Percentiles rank a stretch among this genome's conserved stretches.
Evolutionary conservation across 73 alveolate genomes (phyloP).

Genomic region (Tetrahymena malaccensis): DNA sequence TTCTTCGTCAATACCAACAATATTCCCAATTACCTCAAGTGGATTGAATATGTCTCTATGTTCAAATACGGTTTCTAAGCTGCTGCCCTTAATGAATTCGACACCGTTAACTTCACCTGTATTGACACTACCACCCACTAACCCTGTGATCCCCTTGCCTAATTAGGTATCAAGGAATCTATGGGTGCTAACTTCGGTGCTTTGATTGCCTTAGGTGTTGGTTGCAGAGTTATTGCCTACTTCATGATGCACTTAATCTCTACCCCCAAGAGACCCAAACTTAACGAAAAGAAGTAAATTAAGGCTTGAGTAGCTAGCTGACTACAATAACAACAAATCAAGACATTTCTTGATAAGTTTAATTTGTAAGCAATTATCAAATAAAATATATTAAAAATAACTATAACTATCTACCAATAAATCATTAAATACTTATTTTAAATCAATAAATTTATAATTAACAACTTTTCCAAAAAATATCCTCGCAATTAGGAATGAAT

Average conservation of each 20-base stretch:
- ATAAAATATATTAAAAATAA: neutral
- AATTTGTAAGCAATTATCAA: neutral
- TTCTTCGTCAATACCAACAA: slow-evolving; percentile 35
- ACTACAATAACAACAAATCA: neutral
- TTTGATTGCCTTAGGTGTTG: slow-evolving; percentile 17
- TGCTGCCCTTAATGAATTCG: slow-evolving; percentile 32
- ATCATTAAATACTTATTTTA: neutral
- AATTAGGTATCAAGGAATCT: slow-evolving; percentile 14
- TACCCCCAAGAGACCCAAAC: slow-evolving; percentile 33
- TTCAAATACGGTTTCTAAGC: slow-evolving; percentile 35
- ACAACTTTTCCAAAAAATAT: neutral
- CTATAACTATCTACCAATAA: neutral
- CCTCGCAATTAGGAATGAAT: neutral
- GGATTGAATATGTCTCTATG: slow-evolving; percentile 22
- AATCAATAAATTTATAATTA: neutral
- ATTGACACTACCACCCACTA: neutral
- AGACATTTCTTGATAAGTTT: too few species aligned
- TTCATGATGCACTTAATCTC: slow-evolving; percentile 10
- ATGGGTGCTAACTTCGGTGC: slow-evolving; percentile 7
- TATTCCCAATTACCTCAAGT: slow-evolving; percentile 19
- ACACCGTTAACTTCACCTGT: slow-evolving; percentile 1
- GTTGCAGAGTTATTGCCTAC: slow-evolving; percentile 23
- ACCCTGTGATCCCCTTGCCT: slow-evolving; percentile 23
- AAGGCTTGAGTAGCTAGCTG: neutral
- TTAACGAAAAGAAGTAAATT: neutral